Evolutionary conservation across 2,329 filamentous ascomycete species (phyloP).

Genomic region (Sarocladiaceae sp.): DNA sequence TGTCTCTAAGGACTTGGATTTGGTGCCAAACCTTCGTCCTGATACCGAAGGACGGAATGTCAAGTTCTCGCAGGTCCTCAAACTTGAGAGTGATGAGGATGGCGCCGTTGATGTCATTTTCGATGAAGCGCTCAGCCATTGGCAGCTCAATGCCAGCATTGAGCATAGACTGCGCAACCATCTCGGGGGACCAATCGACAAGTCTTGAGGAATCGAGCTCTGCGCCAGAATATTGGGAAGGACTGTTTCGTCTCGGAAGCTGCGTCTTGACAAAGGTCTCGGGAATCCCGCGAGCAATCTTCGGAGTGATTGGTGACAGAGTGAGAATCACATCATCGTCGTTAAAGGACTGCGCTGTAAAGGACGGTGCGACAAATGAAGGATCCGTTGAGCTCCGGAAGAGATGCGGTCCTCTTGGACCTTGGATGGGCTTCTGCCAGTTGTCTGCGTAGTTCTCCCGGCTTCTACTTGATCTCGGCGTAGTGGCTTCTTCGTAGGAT

Average conservation of each 20-base stretch:
- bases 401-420: conserved; percentile 80
- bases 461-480: conserved; percentile 64
- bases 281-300: conserved; percentile 40
- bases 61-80: conserved; percentile 78
- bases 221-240: conserved; percentile 52
- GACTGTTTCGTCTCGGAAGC: conserved; percentile 37
- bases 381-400: conserved; percentile 64
- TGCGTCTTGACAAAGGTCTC: conserved; percentile 21
- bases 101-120: conserved; percentile 87
- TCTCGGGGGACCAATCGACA: conserved; percentile 65
- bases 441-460: conserved; percentile 58
- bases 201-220: conserved; percentile 58
- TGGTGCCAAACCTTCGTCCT: conserved; percentile 77
- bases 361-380: conserved; percentile 16
- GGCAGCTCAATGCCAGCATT: conserved; percentile 73
- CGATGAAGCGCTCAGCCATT: conserved; percentile 78
- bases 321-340: conserved; percentile 55
- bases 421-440: conserved; percentile 65
- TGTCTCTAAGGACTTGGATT: conserved; percentile 64
- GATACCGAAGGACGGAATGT: conserved; percentile 77
- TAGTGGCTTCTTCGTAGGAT: conserved; percentile 78
- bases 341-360: background rate
- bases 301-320: conserved; percentile 70
- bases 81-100: conserved; percentile 90
- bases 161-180: conserved; percentile 84